Evolutionary conservation across 306 rosid genomes (phyloP).

Genomic region (Quillaja saponaria): DNA sequence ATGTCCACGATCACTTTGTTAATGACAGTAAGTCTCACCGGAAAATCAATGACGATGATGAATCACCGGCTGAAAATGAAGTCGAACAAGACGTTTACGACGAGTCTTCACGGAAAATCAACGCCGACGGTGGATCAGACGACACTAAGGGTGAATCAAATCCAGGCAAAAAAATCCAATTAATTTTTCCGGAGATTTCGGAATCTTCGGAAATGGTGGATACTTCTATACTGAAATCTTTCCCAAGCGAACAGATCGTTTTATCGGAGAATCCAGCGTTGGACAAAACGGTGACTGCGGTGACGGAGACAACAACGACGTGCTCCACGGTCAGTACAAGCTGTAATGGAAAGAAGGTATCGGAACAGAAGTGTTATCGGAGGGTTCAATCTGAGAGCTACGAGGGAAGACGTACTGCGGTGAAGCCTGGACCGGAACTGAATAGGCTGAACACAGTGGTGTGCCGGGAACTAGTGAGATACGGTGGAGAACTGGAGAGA

Average conservation of each 20-base stretch:
- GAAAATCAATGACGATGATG: neutral
- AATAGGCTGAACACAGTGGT: conserved; percentile 34
- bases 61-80: neutral
- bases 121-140: neutral
- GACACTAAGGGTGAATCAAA: neutral
- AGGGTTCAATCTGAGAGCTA: conserved; percentile 54
- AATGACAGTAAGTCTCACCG: conserved; percentile 3
- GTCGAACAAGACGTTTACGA: too few relatives aligned
- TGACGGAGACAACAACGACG: conserved; percentile 22
- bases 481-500: conserved; percentile 17
- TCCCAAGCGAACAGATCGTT: conserved; percentile 2
- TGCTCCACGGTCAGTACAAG: neutral
- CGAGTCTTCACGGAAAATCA: neutral
- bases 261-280: conserved; percentile 18
- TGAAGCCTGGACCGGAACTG: conserved; percentile 20
- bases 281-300: conserved; percentile 31
- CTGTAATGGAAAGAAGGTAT: neutral
- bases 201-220: neutral
- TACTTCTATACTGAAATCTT: neutral
- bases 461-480: neutral
- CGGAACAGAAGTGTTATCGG: conserved; percentile 39
- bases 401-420: conserved; percentile 25
- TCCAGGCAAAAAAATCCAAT: neutral
- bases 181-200: neutral
- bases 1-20: conserved; percentile 28